phyloP scores from a whole-genome alignment of 208 protist species.

The Trypanosoma boissoni region DNA sequence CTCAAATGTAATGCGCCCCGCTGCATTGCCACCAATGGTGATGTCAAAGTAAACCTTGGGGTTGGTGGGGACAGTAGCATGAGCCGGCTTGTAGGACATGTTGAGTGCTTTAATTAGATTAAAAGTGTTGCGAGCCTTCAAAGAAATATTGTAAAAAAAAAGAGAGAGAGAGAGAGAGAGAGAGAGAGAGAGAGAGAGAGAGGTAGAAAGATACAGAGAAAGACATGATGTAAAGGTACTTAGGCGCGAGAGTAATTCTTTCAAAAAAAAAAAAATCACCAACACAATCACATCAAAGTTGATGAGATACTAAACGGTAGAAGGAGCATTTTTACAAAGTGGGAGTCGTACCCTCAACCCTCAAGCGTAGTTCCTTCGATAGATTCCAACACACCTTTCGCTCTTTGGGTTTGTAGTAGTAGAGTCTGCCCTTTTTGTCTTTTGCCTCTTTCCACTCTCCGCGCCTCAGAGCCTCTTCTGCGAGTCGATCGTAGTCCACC shows the following conservation, averaged over 20 bases:
- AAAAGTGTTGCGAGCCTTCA: neutral
- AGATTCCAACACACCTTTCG: constrained; percentile 24
- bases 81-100: constrained; percentile 79
- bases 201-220: no score
- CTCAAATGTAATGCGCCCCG: constrained; percentile 70
- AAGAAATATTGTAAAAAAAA: constrained; percentile 15
- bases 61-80: constrained; percentile 77
- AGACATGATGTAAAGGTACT: no score
- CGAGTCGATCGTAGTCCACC: constrained; percentile 12
- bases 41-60: constrained; percentile 75
- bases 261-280: no score
- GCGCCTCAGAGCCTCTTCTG: neutral
- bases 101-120: constrained; percentile 6
- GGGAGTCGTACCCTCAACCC: no score
- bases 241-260: no score
- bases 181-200: no score
- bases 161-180: constrained; percentile 5
- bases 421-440: constrained; percentile 11
- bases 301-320: no score
- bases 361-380: constrained; percentile 12
- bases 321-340: no score
- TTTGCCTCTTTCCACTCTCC: constrained; percentile 21
- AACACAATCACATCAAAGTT: no score
- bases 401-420: constrained; percentile 24
- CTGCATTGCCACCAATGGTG: constrained; percentile 31